Conservation (phyloP, 176 grass and related monocot species). For the Calamus simplicifolius region DNA sequence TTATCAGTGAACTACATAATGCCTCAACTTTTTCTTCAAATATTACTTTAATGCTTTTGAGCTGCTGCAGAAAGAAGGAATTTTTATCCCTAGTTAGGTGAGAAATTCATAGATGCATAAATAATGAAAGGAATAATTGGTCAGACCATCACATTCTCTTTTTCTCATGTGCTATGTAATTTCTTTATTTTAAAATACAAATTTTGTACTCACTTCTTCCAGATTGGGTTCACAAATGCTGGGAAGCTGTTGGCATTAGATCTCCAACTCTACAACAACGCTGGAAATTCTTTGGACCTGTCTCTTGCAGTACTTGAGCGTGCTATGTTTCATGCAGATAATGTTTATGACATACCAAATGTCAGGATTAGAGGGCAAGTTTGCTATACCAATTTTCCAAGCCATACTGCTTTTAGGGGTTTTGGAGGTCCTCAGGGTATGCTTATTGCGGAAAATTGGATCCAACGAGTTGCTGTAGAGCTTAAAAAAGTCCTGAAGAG, state of each 20-base stretch:
- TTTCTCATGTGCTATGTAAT: no score
- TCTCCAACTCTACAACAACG: conserved; percentile 81
- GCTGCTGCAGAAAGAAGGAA: no score
- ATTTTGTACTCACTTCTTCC: conserved; percentile 1
- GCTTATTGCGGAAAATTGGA: conserved; percentile 91
- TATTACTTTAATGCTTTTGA: no score
- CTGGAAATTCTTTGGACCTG: conserved; percentile 72
- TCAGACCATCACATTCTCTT: no score
- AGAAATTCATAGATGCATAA: no score
- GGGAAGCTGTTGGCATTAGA: conserved; percentile 84
- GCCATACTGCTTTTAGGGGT: conserved; percentile 93
- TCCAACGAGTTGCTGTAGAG: conserved; percentile 76
- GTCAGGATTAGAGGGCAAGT: conserved; percentile 64
- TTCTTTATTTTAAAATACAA: no score
- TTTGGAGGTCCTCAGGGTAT: conserved; percentile 95
- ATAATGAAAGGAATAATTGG: no score
- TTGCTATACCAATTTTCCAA: conserved; percentile 93
- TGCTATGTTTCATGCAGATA: conserved; percentile 74
- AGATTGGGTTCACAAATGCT: conserved; percentile 85
- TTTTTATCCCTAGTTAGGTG: no score
- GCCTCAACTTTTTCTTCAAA: no score
- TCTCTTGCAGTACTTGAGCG: conserved; percentile 71
- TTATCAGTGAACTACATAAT: no score
- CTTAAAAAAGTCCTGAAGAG: conserved; percentile 62
- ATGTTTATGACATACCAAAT: conserved; percentile 83